A percentile compares a stretch with the other conserved stretches of the same genome.
Conservation (phyloP, 495 filamentous ascomycete species). For the Aspergillus ostianus region DNA sequence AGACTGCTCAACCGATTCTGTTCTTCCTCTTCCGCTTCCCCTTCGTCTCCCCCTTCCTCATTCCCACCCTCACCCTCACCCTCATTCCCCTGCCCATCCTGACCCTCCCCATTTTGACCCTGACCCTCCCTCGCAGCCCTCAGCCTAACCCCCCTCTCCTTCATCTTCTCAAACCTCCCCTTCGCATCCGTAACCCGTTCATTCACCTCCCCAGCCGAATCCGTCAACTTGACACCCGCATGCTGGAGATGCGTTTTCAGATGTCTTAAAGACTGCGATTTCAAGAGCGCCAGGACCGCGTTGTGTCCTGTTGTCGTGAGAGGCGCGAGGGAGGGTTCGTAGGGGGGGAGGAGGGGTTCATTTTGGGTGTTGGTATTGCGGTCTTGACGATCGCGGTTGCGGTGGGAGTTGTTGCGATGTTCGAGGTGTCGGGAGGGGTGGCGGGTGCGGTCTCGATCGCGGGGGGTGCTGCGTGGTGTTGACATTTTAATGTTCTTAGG, state of each 20-base stretch:
- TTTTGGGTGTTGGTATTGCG: constrained; percentile 14
- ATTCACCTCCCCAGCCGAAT: constrained; percentile 47
- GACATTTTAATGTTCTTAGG: constrained; percentile 4
- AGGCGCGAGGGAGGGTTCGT: constrained; percentile 56
- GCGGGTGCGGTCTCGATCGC: not conserved
- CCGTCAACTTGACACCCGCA: constrained; percentile 37
- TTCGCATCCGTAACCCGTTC: constrained; percentile 40
- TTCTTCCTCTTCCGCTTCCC: constrained; percentile 20
- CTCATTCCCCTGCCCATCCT: no score
- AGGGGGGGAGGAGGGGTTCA: constrained; percentile 48
- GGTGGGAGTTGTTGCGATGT: no score
- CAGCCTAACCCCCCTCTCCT: constrained; percentile 17
- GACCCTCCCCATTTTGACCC: constrained; percentile 8
- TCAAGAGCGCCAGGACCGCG: constrained; percentile 33
- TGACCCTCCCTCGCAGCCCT: constrained; percentile 10
- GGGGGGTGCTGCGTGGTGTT: not conserved
- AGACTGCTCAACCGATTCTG: constrained; percentile 25
- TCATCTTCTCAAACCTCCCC: constrained; percentile 29
- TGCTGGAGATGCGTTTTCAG: constrained; percentile 37
- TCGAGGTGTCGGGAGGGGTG: not conserved
- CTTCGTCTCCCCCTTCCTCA: constrained; percentile 20
- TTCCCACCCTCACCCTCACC: constrained; percentile 24
- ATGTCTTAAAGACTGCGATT: constrained; percentile 27
- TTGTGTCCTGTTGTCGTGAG: constrained; percentile 36
- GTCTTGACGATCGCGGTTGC: not conserved